These are phyloP conservation scores for Fusarium praegraminearum DNA, from an alignment of 2,329 filamentous ascomycete species.

Conservation along the genomic window DNA sequence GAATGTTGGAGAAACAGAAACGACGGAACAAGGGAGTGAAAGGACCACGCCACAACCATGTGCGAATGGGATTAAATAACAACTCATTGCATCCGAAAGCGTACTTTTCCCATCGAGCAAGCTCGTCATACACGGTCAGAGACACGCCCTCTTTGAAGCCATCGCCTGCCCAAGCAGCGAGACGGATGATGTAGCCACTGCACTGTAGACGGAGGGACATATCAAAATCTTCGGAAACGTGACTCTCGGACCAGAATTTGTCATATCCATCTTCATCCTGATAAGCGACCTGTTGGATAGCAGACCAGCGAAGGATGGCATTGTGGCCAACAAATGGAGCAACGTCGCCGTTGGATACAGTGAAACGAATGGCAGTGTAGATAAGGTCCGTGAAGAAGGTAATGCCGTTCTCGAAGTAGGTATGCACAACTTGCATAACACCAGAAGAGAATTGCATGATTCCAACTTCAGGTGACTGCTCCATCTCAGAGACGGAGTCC, in stretches of 20 bases:
- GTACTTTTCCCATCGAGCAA: conserved; percentile 89
- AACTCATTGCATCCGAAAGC: conserved; percentile 87
- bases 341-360: conserved; percentile 81
- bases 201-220: conserved; percentile 83
- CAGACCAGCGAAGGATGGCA: conserved; percentile 79
- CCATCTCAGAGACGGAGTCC: conserved; percentile 85
- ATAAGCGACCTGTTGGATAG: conserved; percentile 79
- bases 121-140: conserved; percentile 85
- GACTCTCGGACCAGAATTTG: conserved; percentile 85
- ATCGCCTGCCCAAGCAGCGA: conserved; percentile 79
- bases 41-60: conserved; percentile 79
- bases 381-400: conserved; percentile 80
- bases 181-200: conserved; percentile 77
- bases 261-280: conserved; percentile 77
- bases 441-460: conserved; percentile 83
- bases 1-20: conserved; percentile 80
- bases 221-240: conserved; percentile 85
- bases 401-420: conserved; percentile 78
- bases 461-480: conserved; percentile 80
- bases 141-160: conserved; percentile 88
- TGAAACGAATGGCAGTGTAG: conserved; percentile 81
- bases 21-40: conserved; percentile 82
- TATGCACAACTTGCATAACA: conserved; percentile 82
- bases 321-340: conserved; percentile 87
- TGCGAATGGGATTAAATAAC: conserved; percentile 80